Evolutionary conservation across 148 eudicot species (phyloP), one percentile per base, ranked within the genome.

Genomic region (Rhododendron griersonianum): DNA sequence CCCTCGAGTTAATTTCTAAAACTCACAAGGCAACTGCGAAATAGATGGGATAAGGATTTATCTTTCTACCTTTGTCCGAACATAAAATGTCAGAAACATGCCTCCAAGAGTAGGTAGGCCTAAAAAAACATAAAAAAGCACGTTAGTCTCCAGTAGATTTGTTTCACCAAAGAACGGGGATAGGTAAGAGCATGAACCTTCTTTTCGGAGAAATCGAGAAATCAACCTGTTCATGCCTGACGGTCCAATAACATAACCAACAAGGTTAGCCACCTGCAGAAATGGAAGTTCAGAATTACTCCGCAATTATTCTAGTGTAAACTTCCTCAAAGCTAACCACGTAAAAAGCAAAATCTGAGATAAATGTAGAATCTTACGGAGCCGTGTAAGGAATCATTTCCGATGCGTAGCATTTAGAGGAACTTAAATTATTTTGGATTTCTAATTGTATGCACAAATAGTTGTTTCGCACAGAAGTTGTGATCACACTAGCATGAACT

Each of bases 171-270:
- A 39, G 41, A 86, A 85, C 18, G 23, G 48, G 5, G 86, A 86
- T 61, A 45, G 11, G 48, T 9, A 80, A 59, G n/a, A 67, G 39
- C 25, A 51, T 55, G 53, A 78, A 91, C 99, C 98, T 92, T 94
- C 94, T 87, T 84, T 89, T 50, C 69, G 88, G 82, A 93, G 92
- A 81, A 96, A 96, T 44, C 88, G 91, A 83, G 95, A 92, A 77
- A 92, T 84, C 91, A 96, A 87, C 95, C 96, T 94, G 88, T 92
- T 94, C 82, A 96, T 90, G 88, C 99, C 98, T 69, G 99, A 96
- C 71, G 96, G 98, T 87, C 97, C 98, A 88, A 96, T 92, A 79
- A 96, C 98, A 90, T 95, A 96, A 67, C 99, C 99, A 79, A 92
- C 97, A 69, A 96, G 99, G 90, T 96, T 96, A 75, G 97, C 98